Evolutionary conservation across 495 filamentous ascomycete species (phyloP).

Genomic region (Lentithecium fluviatile): DNA sequence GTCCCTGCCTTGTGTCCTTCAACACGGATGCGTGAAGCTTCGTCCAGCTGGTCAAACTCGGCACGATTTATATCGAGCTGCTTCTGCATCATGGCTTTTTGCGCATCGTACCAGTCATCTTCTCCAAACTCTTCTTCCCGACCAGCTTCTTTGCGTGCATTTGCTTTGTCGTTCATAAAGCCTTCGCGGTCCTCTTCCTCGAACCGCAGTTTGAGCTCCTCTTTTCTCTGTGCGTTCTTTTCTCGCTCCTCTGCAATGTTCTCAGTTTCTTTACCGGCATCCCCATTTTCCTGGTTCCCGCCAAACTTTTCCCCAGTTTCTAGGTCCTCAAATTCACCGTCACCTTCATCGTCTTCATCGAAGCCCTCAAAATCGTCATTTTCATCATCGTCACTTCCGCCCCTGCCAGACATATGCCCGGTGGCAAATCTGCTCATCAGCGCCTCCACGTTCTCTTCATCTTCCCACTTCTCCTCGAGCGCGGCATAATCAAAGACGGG

Average conservation of each 20-base stretch:
- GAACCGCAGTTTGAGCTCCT: constrained; percentile 89
- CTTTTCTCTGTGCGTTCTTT: constrained; percentile 85
- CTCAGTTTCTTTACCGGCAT: constrained; percentile 43
- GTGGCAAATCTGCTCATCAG: constrained; percentile 73
- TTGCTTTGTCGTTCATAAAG: constrained; percentile 79
- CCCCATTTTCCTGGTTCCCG: constrained; percentile 46
- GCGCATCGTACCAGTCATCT: constrained; percentile 97
- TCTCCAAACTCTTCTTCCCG: constrained; percentile 80
- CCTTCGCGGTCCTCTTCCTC: constrained; percentile 97
- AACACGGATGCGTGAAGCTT: constrained; percentile 70
- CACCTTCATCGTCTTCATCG: constrained; percentile 61
- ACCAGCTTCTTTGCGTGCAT: constrained; percentile 60
- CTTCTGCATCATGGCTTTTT: constrained; percentile 92
- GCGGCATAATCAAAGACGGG: constrained; percentile 77
- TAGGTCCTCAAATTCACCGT: constrained; percentile 86
- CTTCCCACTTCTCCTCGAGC: constrained; percentile 80
- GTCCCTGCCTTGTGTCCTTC: constrained; percentile 92
- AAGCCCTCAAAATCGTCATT: constrained; percentile 51
- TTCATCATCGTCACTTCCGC: constrained; percentile 47
- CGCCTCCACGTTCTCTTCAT: constrained; percentile 71
- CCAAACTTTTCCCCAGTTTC: constrained; percentile 68
- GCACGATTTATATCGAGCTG: constrained; percentile 91
- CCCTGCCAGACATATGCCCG: constrained; percentile 50
- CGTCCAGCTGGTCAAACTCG: constrained; percentile 84
- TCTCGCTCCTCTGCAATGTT: constrained; percentile 80